Percentiles rank a stretch among this genome's conserved stretches.
phyloP scores from a whole-genome alignment of 805 yeast genomes.

The Metschnikowia santaceciliae region DNA sequence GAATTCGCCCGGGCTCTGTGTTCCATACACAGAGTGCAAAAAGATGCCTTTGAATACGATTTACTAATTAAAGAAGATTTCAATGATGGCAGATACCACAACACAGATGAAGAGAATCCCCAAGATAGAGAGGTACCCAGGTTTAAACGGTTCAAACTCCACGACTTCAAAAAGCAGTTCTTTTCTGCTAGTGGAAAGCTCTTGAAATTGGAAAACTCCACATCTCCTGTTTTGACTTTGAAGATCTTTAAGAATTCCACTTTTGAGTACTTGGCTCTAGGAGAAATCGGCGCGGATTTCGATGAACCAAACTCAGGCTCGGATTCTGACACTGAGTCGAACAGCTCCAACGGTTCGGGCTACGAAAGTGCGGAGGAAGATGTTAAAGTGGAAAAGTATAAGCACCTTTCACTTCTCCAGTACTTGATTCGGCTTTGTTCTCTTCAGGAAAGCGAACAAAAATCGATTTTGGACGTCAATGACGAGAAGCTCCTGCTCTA shows the following conservation, averaged over 20 bases:
- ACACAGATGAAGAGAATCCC: constrained; percentile 31
- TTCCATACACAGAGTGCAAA: constrained; percentile 28
- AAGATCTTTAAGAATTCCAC: constrained; percentile 31
- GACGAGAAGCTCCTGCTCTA: constrained; percentile 66
- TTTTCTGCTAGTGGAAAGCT: constrained; percentile 69
- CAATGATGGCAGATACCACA: constrained; percentile 72
- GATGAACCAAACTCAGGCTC: constrained; percentile 10
- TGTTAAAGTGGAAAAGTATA: constrained; percentile 12
- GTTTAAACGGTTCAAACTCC: constrained; percentile 31
- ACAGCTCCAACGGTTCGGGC: constrained; percentile 12
- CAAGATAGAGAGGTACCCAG: constrained; percentile 31
- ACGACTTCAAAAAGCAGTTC: constrained; percentile 48
- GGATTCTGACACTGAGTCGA: constrained; percentile 24
- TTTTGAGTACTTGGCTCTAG: constrained; percentile 21
- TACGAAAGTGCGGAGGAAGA: constrained; percentile 10
- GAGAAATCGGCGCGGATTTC: constrained; percentile 17
- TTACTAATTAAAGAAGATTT: constrained; percentile 53
- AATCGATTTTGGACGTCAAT: constrained; percentile 47
- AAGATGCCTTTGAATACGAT: constrained; percentile 36
- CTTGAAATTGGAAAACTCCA: constrained; percentile 56
- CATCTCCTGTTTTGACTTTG: constrained; percentile 62
- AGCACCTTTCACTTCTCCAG: constrained; percentile 57
- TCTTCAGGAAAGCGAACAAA: constrained; percentile 57
- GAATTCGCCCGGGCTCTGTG: constrained; percentile 56
- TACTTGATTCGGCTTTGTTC: constrained; percentile 57